Conservation (phyloP, 1,284 basidiomycete species). For the Leccinum fallax region DNA sequence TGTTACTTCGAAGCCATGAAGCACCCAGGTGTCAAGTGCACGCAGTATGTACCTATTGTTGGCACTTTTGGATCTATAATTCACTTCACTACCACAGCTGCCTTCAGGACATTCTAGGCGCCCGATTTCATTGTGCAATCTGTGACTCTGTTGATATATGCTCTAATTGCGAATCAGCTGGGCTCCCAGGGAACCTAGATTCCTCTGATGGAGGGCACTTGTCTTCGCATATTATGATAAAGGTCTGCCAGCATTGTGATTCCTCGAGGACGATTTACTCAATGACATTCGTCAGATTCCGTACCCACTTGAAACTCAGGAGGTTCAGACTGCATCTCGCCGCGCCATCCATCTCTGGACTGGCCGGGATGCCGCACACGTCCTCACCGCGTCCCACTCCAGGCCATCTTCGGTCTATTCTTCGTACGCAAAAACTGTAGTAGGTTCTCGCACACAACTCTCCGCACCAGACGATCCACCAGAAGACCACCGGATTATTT, state of each 20-base stretch:
- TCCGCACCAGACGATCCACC: slow-evolving; percentile 32
- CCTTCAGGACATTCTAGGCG: slow-evolving; percentile 84
- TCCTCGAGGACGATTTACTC: not conserved
- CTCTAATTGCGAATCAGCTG: slow-evolving; percentile 85
- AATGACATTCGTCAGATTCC: slow-evolving; percentile 62
- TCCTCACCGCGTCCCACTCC: slow-evolving; percentile 43
- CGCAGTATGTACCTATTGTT: slow-evolving; percentile 61
- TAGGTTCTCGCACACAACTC: slow-evolving; percentile 46
- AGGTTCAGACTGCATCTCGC: slow-evolving; percentile 74
- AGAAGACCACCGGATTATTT: slow-evolving; percentile 59
- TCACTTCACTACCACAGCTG: slow-evolving; percentile 55
- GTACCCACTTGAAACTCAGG: slow-evolving; percentile 70
- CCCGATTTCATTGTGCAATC: slow-evolving; percentile 89
- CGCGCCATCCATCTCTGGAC: slow-evolving; percentile 78
- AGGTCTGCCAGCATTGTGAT: slow-evolving; percentile 51
- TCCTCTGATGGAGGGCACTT: slow-evolving; percentile 74
- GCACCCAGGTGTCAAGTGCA: slow-evolving; percentile 72
- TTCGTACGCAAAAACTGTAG: slow-evolving; percentile 63
- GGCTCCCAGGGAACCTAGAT: slow-evolving; percentile 78
- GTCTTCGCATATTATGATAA: slow-evolving; percentile 89
- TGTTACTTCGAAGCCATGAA: slow-evolving; percentile 55
- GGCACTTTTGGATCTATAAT: not conserved
- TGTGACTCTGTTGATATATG: slow-evolving; percentile 84
- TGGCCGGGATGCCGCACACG: slow-evolving; percentile 69
- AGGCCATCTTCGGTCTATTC: slow-evolving; percentile 62